These are phyloP conservation scores for Thalassiosira mediterranea DNA, from an alignment of 352 stramenopile genomes.

Conservation along the genomic window DNA sequence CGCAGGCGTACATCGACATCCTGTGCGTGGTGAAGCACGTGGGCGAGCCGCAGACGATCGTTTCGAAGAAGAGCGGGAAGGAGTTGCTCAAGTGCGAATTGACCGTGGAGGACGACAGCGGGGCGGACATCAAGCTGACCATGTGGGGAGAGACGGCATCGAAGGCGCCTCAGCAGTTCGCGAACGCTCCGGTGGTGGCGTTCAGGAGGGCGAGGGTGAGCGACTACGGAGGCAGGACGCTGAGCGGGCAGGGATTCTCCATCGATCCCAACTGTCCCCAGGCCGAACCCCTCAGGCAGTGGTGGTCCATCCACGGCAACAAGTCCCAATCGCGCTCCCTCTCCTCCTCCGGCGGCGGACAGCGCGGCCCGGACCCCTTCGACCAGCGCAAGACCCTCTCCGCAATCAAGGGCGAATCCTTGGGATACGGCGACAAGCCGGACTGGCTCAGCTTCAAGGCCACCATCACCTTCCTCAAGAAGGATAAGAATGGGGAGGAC, in stretches of 20 bases:
- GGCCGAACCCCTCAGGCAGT: constrained; percentile 57
- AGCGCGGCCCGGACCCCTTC: constrained; percentile 80
- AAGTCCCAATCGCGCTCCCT: constrained; percentile 87
- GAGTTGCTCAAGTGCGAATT: constrained; percentile 97
- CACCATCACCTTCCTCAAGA: constrained; percentile 97
- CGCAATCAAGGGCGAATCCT: constrained; percentile 93
- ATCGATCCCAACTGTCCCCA: constrained; percentile 62
- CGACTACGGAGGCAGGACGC: constrained; percentile 92
- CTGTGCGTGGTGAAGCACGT: constrained; percentile 95
- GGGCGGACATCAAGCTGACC: constrained; percentile 94
- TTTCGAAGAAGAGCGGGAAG: constrained; percentile 89
- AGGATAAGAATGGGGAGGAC: constrained; percentile 85
- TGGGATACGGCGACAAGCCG: constrained; percentile 92
- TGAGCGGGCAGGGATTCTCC: constrained; percentile 44
- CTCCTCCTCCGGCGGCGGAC: constrained; percentile 65
- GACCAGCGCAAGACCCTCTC: constrained; percentile 88
- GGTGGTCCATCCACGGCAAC: constrained; percentile 69
- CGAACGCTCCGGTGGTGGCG: constrained; percentile 91
- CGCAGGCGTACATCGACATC: constrained; percentile 92
- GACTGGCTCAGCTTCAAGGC: constrained; percentile 96
- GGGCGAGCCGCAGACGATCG: constrained; percentile 90
- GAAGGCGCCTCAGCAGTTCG: constrained; percentile 71
- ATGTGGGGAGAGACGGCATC: constrained; percentile 92
- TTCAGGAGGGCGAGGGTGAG: constrained; percentile 94
- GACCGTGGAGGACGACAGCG: constrained; percentile 94